phyloP scores from a whole-genome alignment of 306 rosid species.

The Malus sylvestris region DNA sequence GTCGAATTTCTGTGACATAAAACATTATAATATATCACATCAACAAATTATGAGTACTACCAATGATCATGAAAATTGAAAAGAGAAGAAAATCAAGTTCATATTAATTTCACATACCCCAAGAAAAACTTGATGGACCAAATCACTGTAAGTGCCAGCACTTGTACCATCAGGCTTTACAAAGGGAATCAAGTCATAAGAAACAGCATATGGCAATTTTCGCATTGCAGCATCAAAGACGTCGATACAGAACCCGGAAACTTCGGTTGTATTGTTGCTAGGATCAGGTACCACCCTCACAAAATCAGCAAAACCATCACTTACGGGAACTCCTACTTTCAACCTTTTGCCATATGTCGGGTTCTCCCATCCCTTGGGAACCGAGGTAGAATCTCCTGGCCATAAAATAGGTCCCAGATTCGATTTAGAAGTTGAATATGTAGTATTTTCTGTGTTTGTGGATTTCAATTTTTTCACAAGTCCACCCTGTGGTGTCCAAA shows the following conservation, averaged over 20 bases:
- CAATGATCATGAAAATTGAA: neutral
- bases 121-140: slow-evolving; percentile 15
- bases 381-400: slow-evolving; percentile 7
- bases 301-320: slow-evolving; percentile 32
- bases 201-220: slow-evolving; percentile 21
- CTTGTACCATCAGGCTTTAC: neutral
- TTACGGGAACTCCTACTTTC: slow-evolving; percentile 35
- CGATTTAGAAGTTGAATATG: slow-evolving; percentile 14
- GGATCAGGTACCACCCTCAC: slow-evolving; percentile 15
- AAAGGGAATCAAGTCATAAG: slow-evolving; percentile 27
- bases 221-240: slow-evolving; percentile 21
- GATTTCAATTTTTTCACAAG: slow-evolving; percentile 12
- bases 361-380: slow-evolving; percentile 43
- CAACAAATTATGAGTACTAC: neutral
- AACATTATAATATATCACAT: neutral
- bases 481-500: slow-evolving; percentile 42
- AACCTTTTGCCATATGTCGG: slow-evolving; percentile 34
- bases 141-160: slow-evolving; percentile 23
- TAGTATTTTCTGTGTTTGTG: neutral
- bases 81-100: neutral
- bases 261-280: slow-evolving; percentile 13
- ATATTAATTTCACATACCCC: slow-evolving; percentile 17
- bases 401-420: neutral
- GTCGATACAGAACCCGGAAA: slow-evolving; percentile 40
- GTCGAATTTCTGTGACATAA: slow-evolving; percentile 6